A percentile compares a stretch with the other conserved stretches of the same genome.
phyloP scores from a whole-genome alignment of 2,329 filamentous ascomycete species.

The Pseudocercospora fijiensis region DNA sequence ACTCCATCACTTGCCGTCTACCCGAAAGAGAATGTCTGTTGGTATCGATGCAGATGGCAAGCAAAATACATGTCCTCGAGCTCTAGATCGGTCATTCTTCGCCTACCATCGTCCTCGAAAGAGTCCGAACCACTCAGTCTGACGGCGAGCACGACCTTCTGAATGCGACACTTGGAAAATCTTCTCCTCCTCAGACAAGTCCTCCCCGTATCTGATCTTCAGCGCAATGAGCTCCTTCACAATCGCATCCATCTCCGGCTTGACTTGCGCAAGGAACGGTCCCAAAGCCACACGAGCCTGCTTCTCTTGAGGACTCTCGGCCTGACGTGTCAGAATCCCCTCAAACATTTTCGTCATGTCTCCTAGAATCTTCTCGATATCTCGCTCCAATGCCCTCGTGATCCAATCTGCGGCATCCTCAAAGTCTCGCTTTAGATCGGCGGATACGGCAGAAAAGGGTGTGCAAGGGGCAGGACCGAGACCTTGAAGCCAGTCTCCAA shows the following conservation, averaged over 20 bases:
- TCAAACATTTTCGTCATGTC: conserved; percentile 8
- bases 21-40: not conserved
- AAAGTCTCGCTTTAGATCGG: conserved; percentile 4
- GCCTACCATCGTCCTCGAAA: not conserved
- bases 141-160: not conserved
- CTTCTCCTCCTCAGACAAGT: not conserved
- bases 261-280: not conserved
- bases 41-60: not conserved
- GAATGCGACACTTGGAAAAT: not conserved
- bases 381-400: not conserved
- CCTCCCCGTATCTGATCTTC: conserved; percentile 15
- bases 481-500: not conserved
- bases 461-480: not conserved
- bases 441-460: conserved; percentile 6
- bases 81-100: not conserved
- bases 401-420: not conserved
- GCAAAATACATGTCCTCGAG: too few relatives aligned
- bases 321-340: not conserved
- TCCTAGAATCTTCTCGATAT: conserved; percentile 15
- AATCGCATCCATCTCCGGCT: conserved; percentile 11
- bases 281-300: not conserved
- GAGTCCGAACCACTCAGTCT: not conserved
- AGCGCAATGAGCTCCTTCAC: conserved; percentile 13
- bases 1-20: too few relatives aligned
- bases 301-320: not conserved